phyloP scores from a whole-genome alignment of 495 filamentous ascomycete genomes.

The Penicillium desertorum region DNA sequence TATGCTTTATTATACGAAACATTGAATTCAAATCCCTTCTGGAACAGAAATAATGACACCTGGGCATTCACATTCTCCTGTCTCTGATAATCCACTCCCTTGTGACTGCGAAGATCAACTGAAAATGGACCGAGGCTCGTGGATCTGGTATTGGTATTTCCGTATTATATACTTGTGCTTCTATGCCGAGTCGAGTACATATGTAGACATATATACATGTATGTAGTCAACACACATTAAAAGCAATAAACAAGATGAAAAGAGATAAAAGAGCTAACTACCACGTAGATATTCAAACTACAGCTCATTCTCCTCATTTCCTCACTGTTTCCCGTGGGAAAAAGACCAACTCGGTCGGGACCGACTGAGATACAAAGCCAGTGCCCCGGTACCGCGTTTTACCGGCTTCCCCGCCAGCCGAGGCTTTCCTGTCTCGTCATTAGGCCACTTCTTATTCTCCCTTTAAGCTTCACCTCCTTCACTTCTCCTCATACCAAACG shows the following conservation, averaged over 20 bases:
- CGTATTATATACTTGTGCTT: background rate
- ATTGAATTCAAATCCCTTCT: too few relatives aligned
- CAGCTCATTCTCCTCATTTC: background rate
- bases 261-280: background rate
- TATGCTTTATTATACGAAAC: background rate
- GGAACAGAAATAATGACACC: background rate
- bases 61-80: background rate
- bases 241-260: background rate
- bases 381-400: constrained; percentile 11
- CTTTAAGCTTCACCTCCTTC: constrained; percentile 1
- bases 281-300: background rate
- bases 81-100: background rate
- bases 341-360: constrained; percentile 4
- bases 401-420: constrained; percentile 14
- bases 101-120: constrained; percentile 4
- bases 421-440: constrained; percentile 5
- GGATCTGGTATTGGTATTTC: constrained; percentile 18
- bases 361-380: constrained; percentile 3
- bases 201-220: too few relatives aligned
- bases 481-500: constrained; percentile 17
- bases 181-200: too few relatives aligned
- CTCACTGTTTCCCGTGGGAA: constrained; percentile 14
- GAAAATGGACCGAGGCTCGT: constrained; percentile 26
- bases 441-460: constrained; percentile 8
- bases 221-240: background rate